Percentiles rank a stretch among this genome's conserved stretches.
These are phyloP conservation scores for Amauroascus niger DNA, from an alignment of 2,329 filamentous ascomycete species.

Conservation along the genomic window DNA sequence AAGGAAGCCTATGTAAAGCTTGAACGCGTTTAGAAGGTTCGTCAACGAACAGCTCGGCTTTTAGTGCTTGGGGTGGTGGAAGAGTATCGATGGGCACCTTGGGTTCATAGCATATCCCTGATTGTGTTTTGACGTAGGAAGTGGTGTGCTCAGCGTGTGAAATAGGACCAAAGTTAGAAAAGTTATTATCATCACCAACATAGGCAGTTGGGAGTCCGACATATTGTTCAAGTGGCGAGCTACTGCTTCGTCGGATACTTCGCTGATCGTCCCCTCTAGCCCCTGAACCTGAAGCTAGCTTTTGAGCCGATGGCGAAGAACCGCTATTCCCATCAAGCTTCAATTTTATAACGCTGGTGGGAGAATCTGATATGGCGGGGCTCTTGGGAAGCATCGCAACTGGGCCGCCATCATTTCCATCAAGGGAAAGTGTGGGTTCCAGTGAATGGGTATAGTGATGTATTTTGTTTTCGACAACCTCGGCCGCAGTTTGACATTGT, in stretches of 20 bases:
- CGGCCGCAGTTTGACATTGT: neutral
- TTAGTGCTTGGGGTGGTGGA: neutral
- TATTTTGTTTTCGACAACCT: neutral
- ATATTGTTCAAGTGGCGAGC: neutral
- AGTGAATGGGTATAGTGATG: neutral
- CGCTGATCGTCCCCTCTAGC: neutral
- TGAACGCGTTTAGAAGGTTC: neutral
- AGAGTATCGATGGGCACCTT: neutral
- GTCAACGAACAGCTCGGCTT: neutral
- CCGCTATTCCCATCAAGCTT: neutral
- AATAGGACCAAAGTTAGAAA: neutral
- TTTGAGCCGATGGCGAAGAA: neutral
- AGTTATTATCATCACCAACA: neutral
- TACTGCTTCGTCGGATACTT: neutral
- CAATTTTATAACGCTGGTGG: neutral
- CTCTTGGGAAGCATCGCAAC: neutral
- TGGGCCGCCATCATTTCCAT: neutral
- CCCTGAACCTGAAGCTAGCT: neutral
- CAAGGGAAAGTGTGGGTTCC: too few species aligned
- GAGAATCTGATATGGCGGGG: neutral
- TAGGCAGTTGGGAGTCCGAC: neutral
- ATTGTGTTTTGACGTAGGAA: neutral
- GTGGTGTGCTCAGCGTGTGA: neutral
- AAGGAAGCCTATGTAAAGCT: neutral
- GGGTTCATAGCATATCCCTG: neutral